Percentiles rank a stretch among this genome's conserved stretches.
These are phyloP conservation scores for Populus deltoides DNA, from an alignment of 345 rosid genomes.

Conservation along the genomic window DNA sequence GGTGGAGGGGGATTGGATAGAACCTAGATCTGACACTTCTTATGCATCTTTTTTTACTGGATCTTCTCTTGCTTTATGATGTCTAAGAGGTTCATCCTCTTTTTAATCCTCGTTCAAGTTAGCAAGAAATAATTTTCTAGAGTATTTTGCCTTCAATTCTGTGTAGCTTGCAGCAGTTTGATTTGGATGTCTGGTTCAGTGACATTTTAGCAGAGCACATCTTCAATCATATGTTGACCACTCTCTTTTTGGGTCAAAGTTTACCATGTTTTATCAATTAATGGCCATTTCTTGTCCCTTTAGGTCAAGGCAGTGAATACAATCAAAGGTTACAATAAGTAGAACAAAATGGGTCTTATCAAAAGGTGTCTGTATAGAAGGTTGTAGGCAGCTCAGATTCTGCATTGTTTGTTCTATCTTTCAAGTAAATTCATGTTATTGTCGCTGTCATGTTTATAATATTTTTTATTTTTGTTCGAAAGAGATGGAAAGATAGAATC, in stretches of 20 bases:
- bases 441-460: too few species aligned
- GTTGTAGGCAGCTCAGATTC: conserved; percentile 1
- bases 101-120: background rate
- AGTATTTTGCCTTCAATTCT: background rate
- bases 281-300: background rate
- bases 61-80: background rate
- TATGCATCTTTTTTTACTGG: background rate
- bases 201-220: background rate
- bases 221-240: background rate
- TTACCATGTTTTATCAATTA: background rate
- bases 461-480: background rate
- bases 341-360: background rate
- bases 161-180: background rate
- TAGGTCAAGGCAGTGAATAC: background rate
- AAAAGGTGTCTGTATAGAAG: background rate
- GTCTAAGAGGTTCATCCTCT: background rate
- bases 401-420: background rate
- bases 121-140: background rate
- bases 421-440: background rate
- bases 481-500: background rate
- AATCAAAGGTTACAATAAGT: background rate
- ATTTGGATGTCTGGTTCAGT: background rate
- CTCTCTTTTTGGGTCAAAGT: background rate
- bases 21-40: background rate
- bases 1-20: background rate